A percentile compares a stretch with the other conserved stretches of the same genome.
These are phyloP conservation scores for Camellia granthamiana DNA, from an alignment of 148 eudicot species.

Conservation along the genomic window DNA sequence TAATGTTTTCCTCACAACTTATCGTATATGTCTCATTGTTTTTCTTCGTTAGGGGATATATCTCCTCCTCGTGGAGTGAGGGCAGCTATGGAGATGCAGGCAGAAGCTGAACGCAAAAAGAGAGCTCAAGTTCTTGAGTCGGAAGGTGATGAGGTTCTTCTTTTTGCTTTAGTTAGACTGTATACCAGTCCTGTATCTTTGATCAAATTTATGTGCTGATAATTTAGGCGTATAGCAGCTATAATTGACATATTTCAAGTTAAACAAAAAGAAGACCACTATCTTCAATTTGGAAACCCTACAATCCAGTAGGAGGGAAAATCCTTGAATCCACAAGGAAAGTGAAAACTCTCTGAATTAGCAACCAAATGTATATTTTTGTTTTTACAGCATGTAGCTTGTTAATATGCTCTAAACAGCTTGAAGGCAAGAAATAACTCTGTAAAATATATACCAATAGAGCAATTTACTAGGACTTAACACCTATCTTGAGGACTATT, in stretches of 20 bases:
- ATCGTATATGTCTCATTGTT: neutral
- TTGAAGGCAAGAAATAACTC: neutral
- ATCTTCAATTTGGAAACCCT: neutral
- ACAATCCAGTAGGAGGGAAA: neutral
- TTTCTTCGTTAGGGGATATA: conserved; percentile 66
- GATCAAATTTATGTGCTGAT: neutral
- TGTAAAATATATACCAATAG: no score
- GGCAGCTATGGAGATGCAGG: conserved; percentile 97
- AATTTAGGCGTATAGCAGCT: neutral
- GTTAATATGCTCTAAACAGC: neutral
- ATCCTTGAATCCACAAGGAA: neutral
- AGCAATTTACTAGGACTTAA: no score
- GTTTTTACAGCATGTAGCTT: neutral
- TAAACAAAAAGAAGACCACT: neutral
- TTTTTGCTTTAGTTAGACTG: neutral
- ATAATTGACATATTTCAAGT: neutral
- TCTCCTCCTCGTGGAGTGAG: conserved; percentile 85
- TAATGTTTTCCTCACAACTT: neutral
- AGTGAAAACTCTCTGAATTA: neutral
- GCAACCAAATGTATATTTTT: neutral
- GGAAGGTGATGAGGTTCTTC: conserved; percentile 54
- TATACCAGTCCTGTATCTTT: neutral
- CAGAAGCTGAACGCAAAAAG: conserved; percentile 97
- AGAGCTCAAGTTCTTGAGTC: conserved; percentile 92
- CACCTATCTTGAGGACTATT: neutral